Evolutionary conservation across 2,329 filamentous ascomycete genomes (phyloP).

Genomic region (Fusarium sp.): DNA sequence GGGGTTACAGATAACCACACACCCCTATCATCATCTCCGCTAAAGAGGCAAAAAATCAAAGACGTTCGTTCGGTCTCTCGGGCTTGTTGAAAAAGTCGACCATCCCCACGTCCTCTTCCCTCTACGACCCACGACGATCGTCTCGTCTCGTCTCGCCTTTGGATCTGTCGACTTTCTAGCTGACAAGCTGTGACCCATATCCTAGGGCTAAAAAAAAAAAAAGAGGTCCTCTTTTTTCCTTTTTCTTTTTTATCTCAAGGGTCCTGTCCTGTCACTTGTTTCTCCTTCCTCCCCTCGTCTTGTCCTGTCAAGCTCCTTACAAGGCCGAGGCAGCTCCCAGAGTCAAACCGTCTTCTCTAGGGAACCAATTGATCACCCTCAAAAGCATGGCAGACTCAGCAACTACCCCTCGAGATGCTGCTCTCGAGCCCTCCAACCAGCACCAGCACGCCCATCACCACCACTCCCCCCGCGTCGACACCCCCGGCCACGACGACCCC

Average conservation of each 20-base stretch:
- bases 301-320: conserved; percentile 14
- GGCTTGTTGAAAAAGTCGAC: conserved; percentile 32
- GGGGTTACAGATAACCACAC: no score
- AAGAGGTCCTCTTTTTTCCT: conserved; percentile 5
- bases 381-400: conserved; percentile 37
- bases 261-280: background rate
- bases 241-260: conserved; percentile 1
- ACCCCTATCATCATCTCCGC: no score
- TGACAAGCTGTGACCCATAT: background rate
- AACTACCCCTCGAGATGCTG: conserved; percentile 38
- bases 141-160: conserved; percentile 7
- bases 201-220: conserved; percentile 24
- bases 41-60: background rate
- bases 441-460: conserved; percentile 58
- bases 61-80: conserved; percentile 12
- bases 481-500: conserved; percentile 54
- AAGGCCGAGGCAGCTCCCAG: conserved; percentile 29
- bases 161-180: background rate
- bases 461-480: conserved; percentile 52
- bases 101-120: conserved; percentile 18
- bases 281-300: conserved; percentile 14
- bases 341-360: background rate
- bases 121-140: conserved; percentile 27
- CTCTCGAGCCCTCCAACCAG: conserved; percentile 53
- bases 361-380: conserved; percentile 1